Evolutionary conservation across 495 filamentous ascomycete genomes (phyloP), one percentile per base, ranked within the genome.

Genomic region (Barbatosphaeria neglecta): DNA sequence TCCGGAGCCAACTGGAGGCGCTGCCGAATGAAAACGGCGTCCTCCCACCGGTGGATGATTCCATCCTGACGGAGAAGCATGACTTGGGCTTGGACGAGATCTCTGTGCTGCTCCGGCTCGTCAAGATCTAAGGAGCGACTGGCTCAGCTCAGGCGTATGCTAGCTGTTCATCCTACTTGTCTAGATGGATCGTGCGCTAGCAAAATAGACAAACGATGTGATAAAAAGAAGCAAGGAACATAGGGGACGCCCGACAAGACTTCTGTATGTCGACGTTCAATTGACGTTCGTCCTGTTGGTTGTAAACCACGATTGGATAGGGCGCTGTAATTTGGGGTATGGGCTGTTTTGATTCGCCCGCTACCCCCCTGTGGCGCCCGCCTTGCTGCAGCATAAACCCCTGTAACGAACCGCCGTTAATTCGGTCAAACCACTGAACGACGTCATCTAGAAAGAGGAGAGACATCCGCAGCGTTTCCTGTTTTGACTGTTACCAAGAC

Each of bases 31-130:
- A 48, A 22, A 20, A 49, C 8, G 28, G 18, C 11, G 31, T 35
- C 5, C 31, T n/a, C 2, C 31, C 31, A n/a, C 31, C 31, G 13
- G 18, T 46, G 17, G 50, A 51, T 22, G 22, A 20, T 2, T 37
- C 56, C 28, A 55, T 59, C 43, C 11, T 53, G 15, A n/a, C 55
- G 22, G 55, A 58, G 31, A 52, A 58, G 37, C 55, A 58, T 19
- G 38, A 38, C 23, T 11, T 58, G 16, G 52, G 42, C 44, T n/a
- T n/a, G n/a, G n/a, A n/a, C n/a, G n/a, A n/a, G 52, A 43, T 31
- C 19, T 58, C 15, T 52, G 44, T 58, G 19, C 25, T 52, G 35
- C 20, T 58, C 35, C 51, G 55, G 16, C 31, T 58, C 2, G 31
- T 6, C 11, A 1, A 6, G 31, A 15, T 35, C 6, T 35, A n/a